Evolutionary conservation across 1,284 basidiomycete genomes (phyloP), one percentile per base, ranked within the genome.

Genomic region (Cryptococcus neoformans): DNA sequence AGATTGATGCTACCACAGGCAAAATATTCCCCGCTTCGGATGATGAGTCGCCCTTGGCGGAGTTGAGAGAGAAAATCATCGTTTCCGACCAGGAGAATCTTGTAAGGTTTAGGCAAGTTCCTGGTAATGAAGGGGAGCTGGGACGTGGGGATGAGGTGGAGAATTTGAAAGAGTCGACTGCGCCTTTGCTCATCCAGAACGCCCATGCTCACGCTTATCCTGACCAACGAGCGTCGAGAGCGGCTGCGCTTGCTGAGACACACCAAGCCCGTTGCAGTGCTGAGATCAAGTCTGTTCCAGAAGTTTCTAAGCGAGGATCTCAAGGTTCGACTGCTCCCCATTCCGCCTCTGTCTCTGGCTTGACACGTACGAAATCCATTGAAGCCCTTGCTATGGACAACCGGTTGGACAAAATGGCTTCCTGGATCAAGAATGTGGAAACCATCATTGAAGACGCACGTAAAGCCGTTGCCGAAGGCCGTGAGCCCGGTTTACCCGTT

Each of bases 341-440:
- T 11, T 12, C 48, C 34, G 4, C 36, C 6, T 28, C 28, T 4
- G 28, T 4, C 28, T 28, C 28, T 4, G 28, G 28, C 4, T 49
- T 57, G n/a, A 46, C 55, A 17, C 53, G 53, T 37, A 56, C 51
- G 4, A 60, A 65, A 42, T 57, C 56, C 11, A 49, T 60, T 35
- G 64, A 65, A 16, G 62, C 62, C 40, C 47, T 63, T 8, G 62
- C 63, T n/a, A 62, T 71, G 10, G 69, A 73, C 14, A 63, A 56
- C 34, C 62, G 70, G 34, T 65, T 75, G 38, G 70, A 75, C 56
- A 68, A 72, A 49, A 70, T 77, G 42, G 65, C 75, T 1, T 58
- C 53, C 38, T 74, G 74, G 72, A 75, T 76, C 44, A 75, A 76
- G 58, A 59, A 60, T 45, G 69, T 77, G 45, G 75, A 78, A 52